Evolutionary conservation across 2,329 filamentous ascomycete species (phyloP).

Genomic region (Aspergillus ustus): DNA sequence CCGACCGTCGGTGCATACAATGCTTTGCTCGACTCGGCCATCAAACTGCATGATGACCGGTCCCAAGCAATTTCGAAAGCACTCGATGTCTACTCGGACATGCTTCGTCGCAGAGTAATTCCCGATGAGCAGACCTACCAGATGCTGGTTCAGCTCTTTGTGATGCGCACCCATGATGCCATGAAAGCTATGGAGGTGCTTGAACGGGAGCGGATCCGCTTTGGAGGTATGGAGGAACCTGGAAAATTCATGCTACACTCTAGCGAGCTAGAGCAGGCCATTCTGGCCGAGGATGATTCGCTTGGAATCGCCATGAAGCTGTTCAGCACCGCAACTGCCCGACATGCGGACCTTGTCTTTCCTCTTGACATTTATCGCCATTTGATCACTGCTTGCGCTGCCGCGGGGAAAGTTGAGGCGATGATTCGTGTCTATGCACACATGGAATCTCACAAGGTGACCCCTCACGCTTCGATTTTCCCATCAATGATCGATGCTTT

Average conservation of each 20-base stretch:
- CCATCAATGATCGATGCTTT: conserved; percentile 96
- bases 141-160: conserved; percentile 81
- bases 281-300: conserved; percentile 84
- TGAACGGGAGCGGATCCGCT: conserved; percentile 81
- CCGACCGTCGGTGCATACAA: conserved; percentile 91
- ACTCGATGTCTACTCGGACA: conserved; percentile 93
- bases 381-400: conserved; percentile 85
- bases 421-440: conserved; percentile 92
- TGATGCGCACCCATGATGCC: conserved; percentile 79
- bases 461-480: conserved; percentile 80
- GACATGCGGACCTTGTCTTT: conserved; percentile 65
- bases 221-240: conserved; percentile 80
- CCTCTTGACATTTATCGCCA: conserved; percentile 82
- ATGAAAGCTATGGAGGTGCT: conserved; percentile 72
- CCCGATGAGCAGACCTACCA: conserved; percentile 87
- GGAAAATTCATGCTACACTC: conserved; percentile 89
- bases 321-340: conserved; percentile 75
- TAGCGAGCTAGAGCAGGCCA: conserved; percentile 82
- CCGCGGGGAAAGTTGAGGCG: conserved; percentile 77
- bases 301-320: conserved; percentile 83
- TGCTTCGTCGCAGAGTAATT: conserved; percentile 82
- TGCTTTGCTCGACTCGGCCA: conserved; percentile 80
- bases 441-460: conserved; percentile 78
- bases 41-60: conserved; percentile 77
- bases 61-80: conserved; percentile 88